Conservation (phyloP, 352 stramenopile species). For the Phytophthora multivora region DNA sequence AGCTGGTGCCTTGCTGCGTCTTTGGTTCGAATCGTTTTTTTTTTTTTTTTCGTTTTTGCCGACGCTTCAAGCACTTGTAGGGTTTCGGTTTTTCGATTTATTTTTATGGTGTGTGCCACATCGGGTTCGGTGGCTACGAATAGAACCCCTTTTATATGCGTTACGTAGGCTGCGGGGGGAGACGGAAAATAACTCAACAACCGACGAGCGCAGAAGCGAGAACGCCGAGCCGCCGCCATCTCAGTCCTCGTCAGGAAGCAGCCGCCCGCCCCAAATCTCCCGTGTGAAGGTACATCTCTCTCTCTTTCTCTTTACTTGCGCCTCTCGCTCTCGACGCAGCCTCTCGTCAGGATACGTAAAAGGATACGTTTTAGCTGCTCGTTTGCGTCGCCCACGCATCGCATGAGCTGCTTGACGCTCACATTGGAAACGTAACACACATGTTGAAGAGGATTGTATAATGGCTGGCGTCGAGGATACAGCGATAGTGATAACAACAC, state of each 20-base stretch:
- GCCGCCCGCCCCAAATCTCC: constrained; percentile 5
- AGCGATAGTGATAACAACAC: background rate
- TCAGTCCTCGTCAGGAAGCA: constrained; percentile 26
- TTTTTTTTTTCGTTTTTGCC: background rate
- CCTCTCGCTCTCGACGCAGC: background rate
- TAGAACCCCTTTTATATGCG: constrained; percentile 36
- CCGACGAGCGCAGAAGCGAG: constrained; percentile 33
- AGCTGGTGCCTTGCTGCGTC: too few species aligned
- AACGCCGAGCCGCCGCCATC: constrained; percentile 28
- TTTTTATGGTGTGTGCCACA: constrained; percentile 5
- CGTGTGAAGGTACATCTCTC: constrained; percentile 22
- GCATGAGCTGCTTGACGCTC: constrained; percentile 14
- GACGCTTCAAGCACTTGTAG: constrained; percentile 19
- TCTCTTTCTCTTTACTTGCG: background rate
- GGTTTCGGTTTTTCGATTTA: background rate
- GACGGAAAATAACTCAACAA: constrained; percentile 44
- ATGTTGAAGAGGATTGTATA: background rate
- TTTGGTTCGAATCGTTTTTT: too few species aligned
- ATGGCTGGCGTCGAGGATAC: background rate
- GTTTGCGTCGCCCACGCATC: constrained; percentile 14
- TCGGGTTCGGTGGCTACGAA: constrained; percentile 11
- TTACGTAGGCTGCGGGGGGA: constrained; percentile 29
- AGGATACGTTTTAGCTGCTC: constrained; percentile 25
- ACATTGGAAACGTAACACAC: background rate
- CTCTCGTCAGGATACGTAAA: background rate